phyloP scores from a whole-genome alignment of 768 basidiomycete species.

The Lactifluus pinguis region DNA sequence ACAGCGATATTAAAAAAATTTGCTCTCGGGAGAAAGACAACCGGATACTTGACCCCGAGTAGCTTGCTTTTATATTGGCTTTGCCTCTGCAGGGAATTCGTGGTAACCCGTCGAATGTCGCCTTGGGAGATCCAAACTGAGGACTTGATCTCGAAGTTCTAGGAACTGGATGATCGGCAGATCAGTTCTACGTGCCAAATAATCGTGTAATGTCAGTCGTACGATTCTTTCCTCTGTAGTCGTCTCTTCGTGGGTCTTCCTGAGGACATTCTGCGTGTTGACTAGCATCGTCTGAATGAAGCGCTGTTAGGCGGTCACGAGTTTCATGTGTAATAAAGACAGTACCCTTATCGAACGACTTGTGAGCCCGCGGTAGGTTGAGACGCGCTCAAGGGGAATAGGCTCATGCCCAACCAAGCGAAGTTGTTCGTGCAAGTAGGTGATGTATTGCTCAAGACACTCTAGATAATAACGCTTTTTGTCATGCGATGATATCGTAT shows the following conservation, averaged over 20 bases:
- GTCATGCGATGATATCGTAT: slow-evolving; percentile 70
- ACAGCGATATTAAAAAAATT: neutral
- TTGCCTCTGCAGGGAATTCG: slow-evolving; percentile 1
- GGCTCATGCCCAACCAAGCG: slow-evolving; percentile 41
- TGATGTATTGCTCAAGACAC: slow-evolving; percentile 62
- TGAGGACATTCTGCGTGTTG: slow-evolving; percentile 53
- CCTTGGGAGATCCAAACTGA: slow-evolving; percentile 4
- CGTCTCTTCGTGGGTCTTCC: slow-evolving; percentile 41
- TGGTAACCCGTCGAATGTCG: slow-evolving; percentile 3
- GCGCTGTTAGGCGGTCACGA: neutral
- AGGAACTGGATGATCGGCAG: slow-evolving; percentile 16
- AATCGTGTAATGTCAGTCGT: slow-evolving; percentile 4
- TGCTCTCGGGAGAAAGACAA: neutral
- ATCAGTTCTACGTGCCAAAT: neutral
- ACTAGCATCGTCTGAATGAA: slow-evolving; percentile 51
- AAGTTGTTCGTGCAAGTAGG: slow-evolving; percentile 56
- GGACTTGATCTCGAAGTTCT: slow-evolving; percentile 15
- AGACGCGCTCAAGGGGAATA: slow-evolving; percentile 40
- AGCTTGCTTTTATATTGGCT: neutral
- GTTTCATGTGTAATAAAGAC: slow-evolving; percentile 8
- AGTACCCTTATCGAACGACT: slow-evolving; percentile 56
- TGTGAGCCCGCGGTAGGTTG: slow-evolving; percentile 44
- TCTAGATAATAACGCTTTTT: slow-evolving; percentile 69
- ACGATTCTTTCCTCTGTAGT: slow-evolving; percentile 50
- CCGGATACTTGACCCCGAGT: neutral